Base-by-base conservation (phyloP, 1,284 basidiomycete genomes). In the Vanrija sp. region DNA sequence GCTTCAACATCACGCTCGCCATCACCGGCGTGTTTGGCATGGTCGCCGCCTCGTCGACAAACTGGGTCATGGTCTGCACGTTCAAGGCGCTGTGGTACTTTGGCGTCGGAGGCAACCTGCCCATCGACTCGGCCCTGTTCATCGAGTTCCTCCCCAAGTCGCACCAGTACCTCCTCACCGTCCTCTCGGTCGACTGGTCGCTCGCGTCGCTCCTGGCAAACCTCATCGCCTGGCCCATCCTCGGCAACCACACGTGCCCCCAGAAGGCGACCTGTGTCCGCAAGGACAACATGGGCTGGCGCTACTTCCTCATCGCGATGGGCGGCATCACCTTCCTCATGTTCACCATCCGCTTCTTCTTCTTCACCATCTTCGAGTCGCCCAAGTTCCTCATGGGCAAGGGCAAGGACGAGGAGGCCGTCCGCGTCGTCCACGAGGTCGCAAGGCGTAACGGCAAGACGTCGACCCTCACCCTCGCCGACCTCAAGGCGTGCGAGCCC, bases 111-210 rank as follows among this genome's bases (percentile, higher is more conserved):
- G 79, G 84, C 53, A 85, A 84, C 44, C 57, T 84, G 8, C 83
- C 82, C 2, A 81, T 83, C 19, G 82, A 83, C 60, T 79, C 78
- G 45, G 81, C 81, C 15, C 73, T 84, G 36, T 84, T 81, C 65
- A 74, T 84, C 45, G 83, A 84, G 64, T 80, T 81, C 61, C 76
- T 83, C 41, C 83, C 47, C 67, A 80, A 60, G 77, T 82, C 76
- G 12, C 65, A 70, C 45, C 65, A 67, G 51, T 85, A 83, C 79
- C 80, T 83, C 22, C 72, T 86, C 37, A 85, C 84, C 0, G 73
- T 85, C 22, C 78, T 85, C 1, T 84, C 82, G 12, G 78, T 81
- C 37, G 85, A 83, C 78, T 86, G 84, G 84, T 82, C 82, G 6
- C 63, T 85, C n/a, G 84, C 84, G 0, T 66, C 68, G 51, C 57